A percentile compares a stretch with the other conserved stretches of the same genome.
Conservation (phyloP, 208 protist genomes). For the Paratrypanosoma confusum region DNA sequence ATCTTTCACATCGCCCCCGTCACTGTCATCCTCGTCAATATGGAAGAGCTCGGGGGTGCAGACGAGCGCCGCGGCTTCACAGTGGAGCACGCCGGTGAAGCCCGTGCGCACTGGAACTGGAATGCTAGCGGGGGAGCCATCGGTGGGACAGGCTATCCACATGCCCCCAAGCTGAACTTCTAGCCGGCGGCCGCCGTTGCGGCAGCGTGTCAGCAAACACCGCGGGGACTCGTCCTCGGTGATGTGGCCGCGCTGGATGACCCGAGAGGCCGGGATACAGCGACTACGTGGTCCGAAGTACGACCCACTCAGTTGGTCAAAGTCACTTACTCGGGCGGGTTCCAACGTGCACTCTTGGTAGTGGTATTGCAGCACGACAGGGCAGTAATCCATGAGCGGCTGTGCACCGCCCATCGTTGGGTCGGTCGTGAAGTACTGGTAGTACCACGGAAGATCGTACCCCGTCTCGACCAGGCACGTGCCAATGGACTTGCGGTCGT, state of each 20-base stretch:
- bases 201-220: slow-evolving; percentile 6
- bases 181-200: slow-evolving; percentile 7
- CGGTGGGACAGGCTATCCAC: slow-evolving; percentile 36
- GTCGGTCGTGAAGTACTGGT: slow-evolving; percentile 9
- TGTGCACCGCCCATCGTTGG: slow-evolving; percentile 4
- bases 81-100: slow-evolving; percentile 21
- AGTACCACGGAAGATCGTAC: background rate
- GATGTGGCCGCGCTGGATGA: slow-evolving; percentile 4
- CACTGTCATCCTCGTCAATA: background rate
- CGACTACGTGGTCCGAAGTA: slow-evolving; percentile 31
- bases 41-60: slow-evolving; percentile 15
- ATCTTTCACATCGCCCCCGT: no score
- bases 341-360: slow-evolving; percentile 16
- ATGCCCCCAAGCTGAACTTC: slow-evolving; percentile 19
- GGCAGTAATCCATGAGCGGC: slow-evolving; percentile 35
- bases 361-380: slow-evolving; percentile 23
- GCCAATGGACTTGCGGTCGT: slow-evolving; percentile 23
- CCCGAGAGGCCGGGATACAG: slow-evolving; percentile 14
- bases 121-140: slow-evolving; percentile 22
- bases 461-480: slow-evolving; percentile 14
- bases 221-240: slow-evolving; percentile 2
- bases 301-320: slow-evolving; percentile 8
- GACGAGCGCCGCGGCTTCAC: slow-evolving; percentile 23
- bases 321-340: background rate
- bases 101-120: slow-evolving; percentile 10